Evolutionary conservation across 208 protist genomes (phyloP).

Genomic region (Trypanosoma brucei): DNA sequence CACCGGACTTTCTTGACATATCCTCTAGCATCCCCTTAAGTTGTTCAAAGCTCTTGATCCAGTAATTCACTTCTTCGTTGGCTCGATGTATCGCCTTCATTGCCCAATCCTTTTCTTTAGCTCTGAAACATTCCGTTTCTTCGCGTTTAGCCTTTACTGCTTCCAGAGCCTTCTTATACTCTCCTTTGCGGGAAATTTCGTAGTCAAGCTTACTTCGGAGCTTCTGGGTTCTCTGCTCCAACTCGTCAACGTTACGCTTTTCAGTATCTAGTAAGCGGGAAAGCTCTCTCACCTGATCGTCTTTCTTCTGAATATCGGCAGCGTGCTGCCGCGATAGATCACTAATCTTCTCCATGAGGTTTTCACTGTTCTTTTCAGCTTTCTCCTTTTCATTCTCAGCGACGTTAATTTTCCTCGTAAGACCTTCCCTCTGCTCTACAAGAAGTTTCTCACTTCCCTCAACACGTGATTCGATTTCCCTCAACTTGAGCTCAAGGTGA

Average conservation of each 20-base stretch:
- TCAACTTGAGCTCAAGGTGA: slow-evolving; percentile 1
- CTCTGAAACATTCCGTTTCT: slow-evolving; percentile 55
- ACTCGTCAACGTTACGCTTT: slow-evolving; percentile 7
- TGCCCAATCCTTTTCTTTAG: slow-evolving; percentile 48
- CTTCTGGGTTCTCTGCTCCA: slow-evolving; percentile 31
- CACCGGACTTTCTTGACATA: slow-evolving; percentile 18
- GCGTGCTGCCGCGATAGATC: slow-evolving; percentile 3
- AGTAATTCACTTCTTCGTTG: slow-evolving; percentile 71
- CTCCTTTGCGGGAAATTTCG: slow-evolving; percentile 60
- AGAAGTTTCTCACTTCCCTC: slow-evolving; percentile 3
- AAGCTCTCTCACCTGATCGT: slow-evolving; percentile 16
- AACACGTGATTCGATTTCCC: neutral
- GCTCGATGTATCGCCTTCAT: slow-evolving; percentile 57
- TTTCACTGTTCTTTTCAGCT: slow-evolving; percentile 9
- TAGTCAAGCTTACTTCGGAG: slow-evolving; percentile 55
- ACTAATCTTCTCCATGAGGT: slow-evolving; percentile 9
- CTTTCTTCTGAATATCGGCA: neutral
- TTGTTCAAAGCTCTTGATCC: slow-evolving; percentile 70
- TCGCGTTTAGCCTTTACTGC: slow-evolving; percentile 50
- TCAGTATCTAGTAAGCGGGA: slow-evolving; percentile 18
- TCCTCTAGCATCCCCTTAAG: slow-evolving; percentile 64
- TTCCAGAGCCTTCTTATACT: slow-evolving; percentile 77
- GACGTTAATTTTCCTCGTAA: slow-evolving; percentile 10
- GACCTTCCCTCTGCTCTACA: slow-evolving; percentile 3
- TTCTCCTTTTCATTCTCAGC: slow-evolving; percentile 6